Base-by-base conservation (phyloP, 2,329 filamentous ascomycete species). In the Volutella citrinella region DNA sequence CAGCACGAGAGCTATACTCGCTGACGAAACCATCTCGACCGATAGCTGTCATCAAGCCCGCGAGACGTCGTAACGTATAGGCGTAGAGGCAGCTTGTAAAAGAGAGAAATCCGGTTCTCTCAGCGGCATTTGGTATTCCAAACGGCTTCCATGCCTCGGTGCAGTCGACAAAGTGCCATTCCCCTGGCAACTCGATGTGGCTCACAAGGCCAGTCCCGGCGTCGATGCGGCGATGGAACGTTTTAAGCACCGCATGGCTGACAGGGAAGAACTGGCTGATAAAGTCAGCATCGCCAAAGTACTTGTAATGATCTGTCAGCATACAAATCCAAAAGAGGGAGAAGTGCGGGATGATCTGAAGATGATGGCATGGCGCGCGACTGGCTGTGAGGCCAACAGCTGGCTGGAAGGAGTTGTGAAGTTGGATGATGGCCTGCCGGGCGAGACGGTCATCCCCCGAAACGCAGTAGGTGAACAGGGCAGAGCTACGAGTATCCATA, bases 91-190 rank as follows among this genome's bases (percentile, higher is more conserved):
- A n/a, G 8, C 30, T 40, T 10, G 37, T 40, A 17, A 20, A 40
- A 2, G 37, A 33, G 3, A 60, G 56, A 5, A 55, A 32, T 19
- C 64, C 64, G 3, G 57, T 55, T 9, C 41, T 45, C 10, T 56
- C 42, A 6, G 57, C 61, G 0, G 62, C 55, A 0, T 57, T 59
- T 0, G 64, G 64, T 0, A 66, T 59, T 3, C 65, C 65, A 27
- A 62, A 35, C 4, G 43, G 44, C 9, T 34, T 38, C 51, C 49
- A 56, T 34, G 47, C 42, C 13, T 43, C 30, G 6, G 16, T 4
- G 11, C 49, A 28, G 9, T 47, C 45, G 19, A 16, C 17, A n/a
- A 23, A 5, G 13, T 32, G 2, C 27, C 15, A 10, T n/a, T n/a
- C n/a, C n/a, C n/a, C n/a, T n/a, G n/a, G n/a, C n/a, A n/a, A n/a